Evolutionary conservation across 176 grass and related monocot genomes (phyloP), one percentile per base, ranked within the genome.

Genomic region (Bromus sterilis): DNA sequence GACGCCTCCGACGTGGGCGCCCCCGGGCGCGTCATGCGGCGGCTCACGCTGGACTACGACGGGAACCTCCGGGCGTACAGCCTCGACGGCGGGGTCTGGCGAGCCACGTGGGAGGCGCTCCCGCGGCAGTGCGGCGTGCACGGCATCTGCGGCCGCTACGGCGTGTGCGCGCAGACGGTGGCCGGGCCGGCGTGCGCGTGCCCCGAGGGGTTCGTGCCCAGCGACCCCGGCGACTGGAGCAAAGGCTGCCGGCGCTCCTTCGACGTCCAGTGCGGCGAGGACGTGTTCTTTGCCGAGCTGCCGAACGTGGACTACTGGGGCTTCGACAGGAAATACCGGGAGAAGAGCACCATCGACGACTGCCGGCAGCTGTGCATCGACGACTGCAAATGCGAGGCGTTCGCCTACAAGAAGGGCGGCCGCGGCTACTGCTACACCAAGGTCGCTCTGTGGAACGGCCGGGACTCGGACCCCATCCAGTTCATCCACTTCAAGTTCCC

Each of bases 51-150:
- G 34, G 92, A 94, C 66, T 87, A 91, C 39, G 92, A 94, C 29
- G 92, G 92, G 42, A 94, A 91, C 83, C 87, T 94, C 51, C 67
- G 92, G 28, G 30, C 80, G 4, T 92, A 95, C 55, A 95, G 93
- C 82, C 87, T 92, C 7, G 71, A 71, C 26, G 66, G 11, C 16
- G 80, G 76, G 16, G 71, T n/a, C 26, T 95, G 89, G 89, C 81
- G 6, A 2, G 56, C 46, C n/a, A 83, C 93, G 23, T 92, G 89
- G 89, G 12, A 28, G 31, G 87, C 87, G 20, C 31, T 95, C 44
- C 26, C 20, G 23, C 51, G 71, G 18, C 55, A 15, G 58, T 92
- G 89, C 83, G 21, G 80, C 63, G 81, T 95, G 49, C 93, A 95
- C 67, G 87, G 84, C 0, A 9, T 85, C 0, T 95, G 93, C 25